phyloP scores from a whole-genome alignment of 2,329 filamentous ascomycete genomes.

The Alternaria sp. region DNA sequence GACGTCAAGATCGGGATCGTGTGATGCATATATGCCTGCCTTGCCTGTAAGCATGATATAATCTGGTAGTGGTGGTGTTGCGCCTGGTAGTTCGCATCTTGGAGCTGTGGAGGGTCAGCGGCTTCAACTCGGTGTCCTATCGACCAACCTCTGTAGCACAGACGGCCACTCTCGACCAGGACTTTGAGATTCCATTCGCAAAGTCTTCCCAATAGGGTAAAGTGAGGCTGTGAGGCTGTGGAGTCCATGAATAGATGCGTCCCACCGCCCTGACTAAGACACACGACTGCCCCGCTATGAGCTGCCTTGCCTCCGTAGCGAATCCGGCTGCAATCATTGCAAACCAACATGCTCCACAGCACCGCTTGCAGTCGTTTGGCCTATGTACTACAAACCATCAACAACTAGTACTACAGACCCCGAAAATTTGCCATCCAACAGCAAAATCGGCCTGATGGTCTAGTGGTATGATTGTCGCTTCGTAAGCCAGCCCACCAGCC shows the following conservation, averaged over 20 bases:
- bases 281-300: constrained; percentile 9
- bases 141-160: background rate
- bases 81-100: background rate
- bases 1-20: constrained; percentile 10
- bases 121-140: background rate
- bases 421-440: constrained; percentile 16
- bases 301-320: background rate
- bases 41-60: background rate
- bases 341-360: background rate
- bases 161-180: constrained; percentile 4
- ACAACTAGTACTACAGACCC: background rate
- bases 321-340: background rate
- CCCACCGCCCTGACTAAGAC: constrained; percentile 19
- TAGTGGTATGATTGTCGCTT: constrained; percentile 48
- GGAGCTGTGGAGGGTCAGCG: background rate
- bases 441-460: constrained; percentile 38
- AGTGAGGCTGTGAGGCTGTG: constrained; percentile 11
- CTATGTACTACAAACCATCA: no score
- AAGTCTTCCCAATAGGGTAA: constrained; percentile 22
- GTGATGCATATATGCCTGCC: background rate
- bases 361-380: no score
- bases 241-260: constrained; percentile 12
- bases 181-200: constrained; percentile 16
- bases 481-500: constrained; percentile 18
- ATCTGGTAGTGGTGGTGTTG: constrained; percentile 1